phyloP scores from a whole-genome alignment of 331 rosid species.

The Telfairia occidentalis region DNA sequence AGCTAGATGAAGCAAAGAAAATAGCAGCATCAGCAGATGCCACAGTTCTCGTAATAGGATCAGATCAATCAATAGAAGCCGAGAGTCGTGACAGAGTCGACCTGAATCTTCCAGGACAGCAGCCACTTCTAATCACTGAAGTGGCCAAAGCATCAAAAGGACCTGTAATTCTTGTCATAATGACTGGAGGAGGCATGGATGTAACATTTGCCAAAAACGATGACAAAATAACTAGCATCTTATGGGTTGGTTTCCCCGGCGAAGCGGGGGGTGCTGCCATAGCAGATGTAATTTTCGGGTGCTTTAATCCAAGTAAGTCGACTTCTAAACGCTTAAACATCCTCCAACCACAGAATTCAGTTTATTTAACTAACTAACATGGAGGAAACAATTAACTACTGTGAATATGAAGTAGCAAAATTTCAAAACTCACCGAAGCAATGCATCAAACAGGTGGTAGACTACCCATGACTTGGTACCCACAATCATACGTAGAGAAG shows the following conservation, averaged over 20 bases:
- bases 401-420: not conserved
- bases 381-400: not conserved
- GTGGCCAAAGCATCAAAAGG: slow-evolving; percentile 79
- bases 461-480: slow-evolving; percentile 96
- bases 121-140: slow-evolving; percentile 47
- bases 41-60: slow-evolving; percentile 62
- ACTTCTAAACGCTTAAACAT: not conserved
- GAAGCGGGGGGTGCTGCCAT: slow-evolving; percentile 99
- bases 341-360: not conserved
- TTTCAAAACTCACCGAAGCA: not conserved
- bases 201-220: slow-evolving; percentile 65
- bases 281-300: slow-evolving; percentile 87
- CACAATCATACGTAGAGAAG: slow-evolving; percentile 63
- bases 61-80: slow-evolving; percentile 67
- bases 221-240: slow-evolving; percentile 65
- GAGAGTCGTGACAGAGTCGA: slow-evolving; percentile 73
- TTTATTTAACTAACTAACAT: not conserved
- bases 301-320: slow-evolving; percentile 67
- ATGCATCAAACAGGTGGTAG: slow-evolving; percentile 62
- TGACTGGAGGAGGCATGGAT: slow-evolving; percentile 97
- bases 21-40: slow-evolving; percentile 82
- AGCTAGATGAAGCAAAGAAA: slow-evolving; percentile 51
- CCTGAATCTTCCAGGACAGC: slow-evolving; percentile 88
- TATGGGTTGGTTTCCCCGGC: slow-evolving; percentile 98
- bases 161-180: slow-evolving; percentile 83